Base-by-base conservation (phyloP, 306 rosid genomes). In the Cicer pinnatifidum region DNA sequence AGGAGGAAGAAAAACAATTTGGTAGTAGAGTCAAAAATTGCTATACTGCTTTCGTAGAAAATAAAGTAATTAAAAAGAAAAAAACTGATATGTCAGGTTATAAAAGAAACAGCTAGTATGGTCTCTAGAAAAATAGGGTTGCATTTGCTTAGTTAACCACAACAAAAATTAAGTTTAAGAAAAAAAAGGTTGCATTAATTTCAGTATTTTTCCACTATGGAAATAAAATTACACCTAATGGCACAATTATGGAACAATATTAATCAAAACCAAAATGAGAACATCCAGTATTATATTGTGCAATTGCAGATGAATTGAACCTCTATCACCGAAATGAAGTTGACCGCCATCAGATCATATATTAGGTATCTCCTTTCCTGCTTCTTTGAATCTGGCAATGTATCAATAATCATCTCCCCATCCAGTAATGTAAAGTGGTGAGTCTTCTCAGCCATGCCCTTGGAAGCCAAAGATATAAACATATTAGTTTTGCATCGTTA, bases 331-430 rank as follows among this genome's bases (percentile, higher is more conserved):
- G 98, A 72, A 48, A 76, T 72, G 2, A 77, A 80, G 76, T 93
- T 93, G 52, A 89, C 73, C 17, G 91, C 96, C 85, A 93, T 93
- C 83, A 93, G 54, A 80, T 93, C 98, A 89, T 93, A 93, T 68
- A 93, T 93, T 39, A 93, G 97, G 79, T 93, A 93, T 91, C 98
- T 88, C 80, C 98, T 85, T 86, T 91, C 98, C 77, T 93, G 93
- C 86, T 86, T 93, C 69, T 67, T 78, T 43, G 98, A 86, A 80
- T 89, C 93, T 10, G 98, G 98, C 80, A 93, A 58, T 8, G 87
- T 91, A 78, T 93, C 98, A 73, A 93, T 91, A 71, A 93, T 78
- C 98, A 93, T 93, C 87, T 93, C 98, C 77, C 98, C 98, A 78
- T 93, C 98, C 76, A 93, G 96, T 75, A 93, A 82, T 9, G 97